Percentiles rank a stretch among this genome's conserved stretches.
Conservation (phyloP, 2,329 filamentous ascomycete species). For the Bipolaris cookei region DNA sequence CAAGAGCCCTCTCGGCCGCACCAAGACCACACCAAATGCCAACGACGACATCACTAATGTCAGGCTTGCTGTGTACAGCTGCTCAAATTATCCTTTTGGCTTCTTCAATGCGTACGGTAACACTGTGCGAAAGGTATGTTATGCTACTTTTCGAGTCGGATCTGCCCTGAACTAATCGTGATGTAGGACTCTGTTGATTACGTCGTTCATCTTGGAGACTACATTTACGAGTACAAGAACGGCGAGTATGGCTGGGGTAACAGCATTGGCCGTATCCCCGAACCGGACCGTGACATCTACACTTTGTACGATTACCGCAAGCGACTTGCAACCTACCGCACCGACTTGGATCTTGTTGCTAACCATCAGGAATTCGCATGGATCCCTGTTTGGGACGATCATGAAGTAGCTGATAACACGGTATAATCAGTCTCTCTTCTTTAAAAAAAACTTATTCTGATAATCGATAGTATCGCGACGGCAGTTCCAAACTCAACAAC, state of each 20-base stretch:
- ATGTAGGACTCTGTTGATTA: conserved; percentile 52
- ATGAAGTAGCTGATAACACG: conserved; percentile 51
- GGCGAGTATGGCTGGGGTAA: conserved; percentile 48
- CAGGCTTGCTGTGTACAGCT: conserved; percentile 72
- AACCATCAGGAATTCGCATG: conserved; percentile 52
- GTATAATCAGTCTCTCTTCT: not conserved
- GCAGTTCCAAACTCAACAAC: conserved; percentile 51
- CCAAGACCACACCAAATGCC: conserved; percentile 69
- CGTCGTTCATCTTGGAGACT: conserved; percentile 52
- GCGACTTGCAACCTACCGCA: conserved; percentile 51
- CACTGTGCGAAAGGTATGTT: conserved; percentile 38
- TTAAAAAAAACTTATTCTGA: not conserved
- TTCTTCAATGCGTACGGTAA: conserved; percentile 59
- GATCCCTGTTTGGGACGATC: conserved; percentile 57
- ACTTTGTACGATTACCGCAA: conserved; percentile 55
- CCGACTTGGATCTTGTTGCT: conserved; percentile 49
- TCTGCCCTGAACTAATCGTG: not conserved
- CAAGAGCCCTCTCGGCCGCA: conserved; percentile 68
- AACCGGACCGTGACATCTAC: conserved; percentile 48
- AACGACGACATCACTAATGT: conserved; percentile 64
- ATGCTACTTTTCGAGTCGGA: not conserved
- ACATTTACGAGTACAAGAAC: conserved; percentile 53
- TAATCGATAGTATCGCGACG: conserved; percentile 45
- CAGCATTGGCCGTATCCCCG: conserved; percentile 39
- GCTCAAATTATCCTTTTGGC: conserved; percentile 60